A percentile compares a stretch with the other conserved stretches of the same genome.
phyloP scores from a whole-genome alignment of 345 rosid species.

The Excoecaria cochinchinensis region DNA sequence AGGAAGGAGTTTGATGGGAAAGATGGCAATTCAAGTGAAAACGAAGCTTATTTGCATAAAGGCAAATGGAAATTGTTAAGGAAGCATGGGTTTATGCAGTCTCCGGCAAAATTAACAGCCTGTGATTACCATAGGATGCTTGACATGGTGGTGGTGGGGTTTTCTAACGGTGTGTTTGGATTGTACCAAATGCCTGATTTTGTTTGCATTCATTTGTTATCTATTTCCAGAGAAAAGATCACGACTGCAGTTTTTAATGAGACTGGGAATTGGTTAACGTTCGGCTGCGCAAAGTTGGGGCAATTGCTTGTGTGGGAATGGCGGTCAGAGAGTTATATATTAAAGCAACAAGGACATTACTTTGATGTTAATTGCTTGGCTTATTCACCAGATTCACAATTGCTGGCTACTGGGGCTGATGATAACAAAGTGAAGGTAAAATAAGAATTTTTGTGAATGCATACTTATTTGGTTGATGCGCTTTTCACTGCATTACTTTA shows the following conservation, averaged over 20 bases:
- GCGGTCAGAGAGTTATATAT: conserved; percentile 87
- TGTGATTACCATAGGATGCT: conserved; percentile 83
- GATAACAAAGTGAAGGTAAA: conserved; percentile 97
- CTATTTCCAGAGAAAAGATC: conserved; percentile 83
- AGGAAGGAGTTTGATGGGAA: conserved; percentile 60
- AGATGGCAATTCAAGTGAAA: conserved; percentile 31
- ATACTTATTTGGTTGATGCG: neutral
- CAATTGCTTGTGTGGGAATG: conserved; percentile 98
- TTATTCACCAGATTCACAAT: conserved; percentile 89
- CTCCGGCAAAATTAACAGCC: conserved; percentile 60
- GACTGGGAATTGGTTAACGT: conserved; percentile 90
- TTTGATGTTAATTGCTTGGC: conserved; percentile 87
- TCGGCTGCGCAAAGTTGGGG: conserved; percentile 92
- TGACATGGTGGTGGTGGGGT: conserved; percentile 86
- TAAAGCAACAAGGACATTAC: conserved; percentile 99
- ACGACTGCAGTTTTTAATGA: conserved; percentile 83
- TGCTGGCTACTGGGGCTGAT: conserved; percentile 95
- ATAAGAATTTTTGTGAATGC: neutral
- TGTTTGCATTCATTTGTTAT: conserved; percentile 75
- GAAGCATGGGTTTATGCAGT: conserved; percentile 82
- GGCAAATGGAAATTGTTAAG: conserved; percentile 71
- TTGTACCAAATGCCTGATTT: conserved; percentile 96
- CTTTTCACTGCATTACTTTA: neutral
- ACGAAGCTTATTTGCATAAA: conserved; percentile 53
- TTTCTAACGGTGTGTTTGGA: conserved; percentile 87